phyloP scores from a whole-genome alignment of 768 basidiomycete species.

The Hericium rajendrae region DNA sequence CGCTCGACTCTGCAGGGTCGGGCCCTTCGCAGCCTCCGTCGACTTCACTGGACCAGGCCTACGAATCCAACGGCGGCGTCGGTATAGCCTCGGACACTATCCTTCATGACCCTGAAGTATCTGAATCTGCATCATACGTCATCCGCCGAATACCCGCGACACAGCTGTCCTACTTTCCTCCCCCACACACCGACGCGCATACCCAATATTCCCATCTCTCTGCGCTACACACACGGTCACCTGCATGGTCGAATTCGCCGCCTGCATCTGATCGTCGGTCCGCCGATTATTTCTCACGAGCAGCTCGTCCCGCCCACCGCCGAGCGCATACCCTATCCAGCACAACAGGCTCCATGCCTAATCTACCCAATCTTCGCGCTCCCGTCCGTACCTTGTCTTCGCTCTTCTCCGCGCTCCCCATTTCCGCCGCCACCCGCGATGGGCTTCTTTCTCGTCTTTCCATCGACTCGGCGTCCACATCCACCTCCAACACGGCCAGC shows the following conservation, averaged over 20 bases:
- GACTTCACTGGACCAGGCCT: neutral
- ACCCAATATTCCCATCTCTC: neutral
- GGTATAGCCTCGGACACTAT: neutral
- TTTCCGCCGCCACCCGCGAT: conserved; percentile 12
- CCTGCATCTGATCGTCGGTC: neutral
- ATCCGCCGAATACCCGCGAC: conserved; percentile 23
- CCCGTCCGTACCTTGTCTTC: conserved; percentile 7
- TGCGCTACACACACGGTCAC: neutral
- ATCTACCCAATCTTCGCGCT: conserved; percentile 1
- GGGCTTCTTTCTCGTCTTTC: conserved; percentile 14
- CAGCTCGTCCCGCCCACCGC: neutral
- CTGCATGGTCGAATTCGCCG: neutral
- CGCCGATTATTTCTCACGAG: neutral
- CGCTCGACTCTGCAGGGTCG: conserved; percentile 13
- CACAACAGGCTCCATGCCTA: neutral
- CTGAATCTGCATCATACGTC: conserved; percentile 6
- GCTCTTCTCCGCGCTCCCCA: conserved; percentile 10
- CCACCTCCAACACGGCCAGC: conserved; percentile 6
- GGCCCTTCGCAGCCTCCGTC: neutral
- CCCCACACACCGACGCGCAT: conserved; percentile 2
- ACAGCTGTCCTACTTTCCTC: conserved; percentile 25
- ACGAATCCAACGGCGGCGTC: neutral
- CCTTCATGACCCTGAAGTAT: neutral
- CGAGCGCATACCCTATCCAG: neutral
- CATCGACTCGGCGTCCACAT: conserved; percentile 10